Evolutionary conservation across 2,329 filamentous ascomycete species (phyloP).

Genomic region (Ampelomyces quisqualis): DNA sequence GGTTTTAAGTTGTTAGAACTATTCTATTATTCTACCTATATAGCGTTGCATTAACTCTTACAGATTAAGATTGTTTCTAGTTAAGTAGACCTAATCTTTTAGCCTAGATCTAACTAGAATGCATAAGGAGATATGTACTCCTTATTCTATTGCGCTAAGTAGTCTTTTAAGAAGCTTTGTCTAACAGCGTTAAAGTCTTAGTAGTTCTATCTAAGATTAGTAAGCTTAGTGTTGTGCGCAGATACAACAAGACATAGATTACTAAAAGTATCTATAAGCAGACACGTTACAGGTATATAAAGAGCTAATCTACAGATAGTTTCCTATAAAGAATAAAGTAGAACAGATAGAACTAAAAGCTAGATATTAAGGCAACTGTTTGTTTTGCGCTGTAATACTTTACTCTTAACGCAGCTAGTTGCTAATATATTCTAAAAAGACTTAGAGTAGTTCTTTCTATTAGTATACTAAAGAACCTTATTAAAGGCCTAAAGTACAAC

Average conservation of each 20-base stretch:
- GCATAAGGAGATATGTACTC: background rate
- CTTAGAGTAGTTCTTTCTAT: background rate
- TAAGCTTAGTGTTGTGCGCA: background rate
- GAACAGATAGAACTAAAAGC: background rate
- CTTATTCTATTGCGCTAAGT: background rate
- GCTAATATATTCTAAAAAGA: background rate
- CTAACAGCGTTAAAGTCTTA: background rate
- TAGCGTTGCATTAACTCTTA: background rate
- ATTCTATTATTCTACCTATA: background rate
- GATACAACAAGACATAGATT: background rate
- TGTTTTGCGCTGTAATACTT: background rate
- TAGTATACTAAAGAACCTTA: background rate
- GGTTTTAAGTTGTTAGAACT: background rate
- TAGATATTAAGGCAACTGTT: background rate
- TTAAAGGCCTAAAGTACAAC: background rate
- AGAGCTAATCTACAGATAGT: background rate
- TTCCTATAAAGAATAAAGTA: background rate
- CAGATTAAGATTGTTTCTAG: background rate
- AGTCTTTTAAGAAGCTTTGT: background rate
- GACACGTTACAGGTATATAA: background rate
- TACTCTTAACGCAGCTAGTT: background rate
- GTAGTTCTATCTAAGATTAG: background rate
- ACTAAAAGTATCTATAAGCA: background rate
- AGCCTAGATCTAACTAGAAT: background rate
- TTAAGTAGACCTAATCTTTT: background rate